Percentiles rank a stretch among this genome's conserved stretches.
Conservation (phyloP, 768 basidiomycete species). For the Paxillus involutus region DNA sequence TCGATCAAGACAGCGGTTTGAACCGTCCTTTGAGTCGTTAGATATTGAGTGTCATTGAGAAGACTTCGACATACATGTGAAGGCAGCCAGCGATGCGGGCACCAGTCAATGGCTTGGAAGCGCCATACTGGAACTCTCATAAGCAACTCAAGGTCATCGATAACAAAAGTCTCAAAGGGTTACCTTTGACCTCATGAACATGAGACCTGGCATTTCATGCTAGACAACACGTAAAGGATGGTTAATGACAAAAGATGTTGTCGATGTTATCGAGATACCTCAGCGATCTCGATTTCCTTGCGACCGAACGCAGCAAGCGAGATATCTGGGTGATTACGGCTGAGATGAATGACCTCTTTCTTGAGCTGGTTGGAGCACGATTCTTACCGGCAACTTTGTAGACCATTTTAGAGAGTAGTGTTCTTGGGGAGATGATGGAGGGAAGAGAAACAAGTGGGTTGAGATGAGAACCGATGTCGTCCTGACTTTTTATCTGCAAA, state of each 20-base stretch:
- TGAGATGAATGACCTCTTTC: not conserved
- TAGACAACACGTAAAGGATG: constrained; percentile 30
- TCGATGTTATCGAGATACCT: constrained; percentile 53
- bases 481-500: constrained; percentile 31
- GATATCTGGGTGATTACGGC: constrained; percentile 52
- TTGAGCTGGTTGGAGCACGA: not conserved
- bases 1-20: constrained; percentile 99
- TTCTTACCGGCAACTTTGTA: constrained; percentile 86
- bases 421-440: constrained; percentile 18
- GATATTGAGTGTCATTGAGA: not conserved
- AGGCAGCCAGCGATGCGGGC: constrained; percentile 97
- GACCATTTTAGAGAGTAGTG: constrained; percentile 49
- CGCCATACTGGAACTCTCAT: constrained; percentile 58
- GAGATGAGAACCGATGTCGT: constrained; percentile 15
- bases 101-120: constrained; percentile 84
- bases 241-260: constrained; percentile 11
- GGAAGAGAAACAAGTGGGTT: constrained; percentile 23
- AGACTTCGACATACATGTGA: constrained; percentile 71
- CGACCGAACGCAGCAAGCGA: constrained; percentile 99
- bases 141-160: constrained; percentile 10
- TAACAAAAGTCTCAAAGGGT: not conserved
- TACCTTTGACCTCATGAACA: constrained; percentile 89
- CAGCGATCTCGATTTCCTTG: constrained; percentile 99
- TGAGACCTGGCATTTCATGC: constrained; percentile 96
- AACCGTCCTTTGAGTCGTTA: constrained; percentile 74